Evolutionary conservation across 495 filamentous ascomycete genomes (phyloP), one percentile per base, ranked within the genome.

Genomic region (Xylaria grammica): DNA sequence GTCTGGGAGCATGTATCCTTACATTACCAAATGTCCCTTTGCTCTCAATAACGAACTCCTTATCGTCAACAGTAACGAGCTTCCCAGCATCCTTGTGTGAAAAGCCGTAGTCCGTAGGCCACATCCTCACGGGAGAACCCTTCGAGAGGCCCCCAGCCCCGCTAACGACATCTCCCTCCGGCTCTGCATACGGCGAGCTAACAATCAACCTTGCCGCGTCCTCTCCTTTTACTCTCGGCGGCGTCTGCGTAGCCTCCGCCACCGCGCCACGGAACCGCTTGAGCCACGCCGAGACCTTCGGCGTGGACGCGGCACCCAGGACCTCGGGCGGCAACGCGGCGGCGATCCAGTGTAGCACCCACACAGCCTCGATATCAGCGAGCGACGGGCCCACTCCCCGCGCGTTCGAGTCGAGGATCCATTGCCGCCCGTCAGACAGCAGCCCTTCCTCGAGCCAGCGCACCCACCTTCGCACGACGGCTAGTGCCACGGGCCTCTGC

Each of bases 351-450:
- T 85, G 80, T 55, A 89, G 78, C 0, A 77, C 69, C 87, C 86
- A 90, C 13, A 86, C 76, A 19, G 80, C 81, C 71, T 89, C 84
- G 46, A 90, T 82, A 71, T 90, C 89, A 4, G 79, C 84, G 69
- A 87, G 68, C 15, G 72, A 72, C 10, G 86, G 81, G 29, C 70
- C 71, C 10, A 76, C 64, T 0, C 69, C 78, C 1, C 75, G 75
- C 3, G 84, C 68, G 13, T 90, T 72, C 86, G 86, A 91, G 6
- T 78, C 63, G 24, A 86, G 73, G n/a, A 88, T 87, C 0, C 56
- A 59, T 7, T 17, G 2, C 19, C 56, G 40, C 4, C 56, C 56
- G 19, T 59, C 56, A 4, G 74, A 77, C 11, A 91, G 73, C 22
- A 86, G 44, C 1, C 76, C 79, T 17, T 73, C 75, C 71, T 90